Evolutionary conservation across 176 grass and related monocot species (phyloP).

Genomic region (Musa acuminata): DNA sequence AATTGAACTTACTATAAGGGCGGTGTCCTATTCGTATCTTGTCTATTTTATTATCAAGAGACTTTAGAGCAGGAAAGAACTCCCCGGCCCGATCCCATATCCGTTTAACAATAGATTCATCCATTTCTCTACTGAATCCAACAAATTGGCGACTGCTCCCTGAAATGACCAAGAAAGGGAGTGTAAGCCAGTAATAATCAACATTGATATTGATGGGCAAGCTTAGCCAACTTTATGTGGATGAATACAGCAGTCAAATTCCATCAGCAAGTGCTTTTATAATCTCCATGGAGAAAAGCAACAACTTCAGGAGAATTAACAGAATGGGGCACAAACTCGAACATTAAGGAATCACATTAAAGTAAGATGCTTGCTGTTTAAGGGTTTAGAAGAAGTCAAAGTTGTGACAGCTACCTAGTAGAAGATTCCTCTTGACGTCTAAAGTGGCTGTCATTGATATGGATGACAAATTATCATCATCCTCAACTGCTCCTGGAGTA

Average conservation of each 20-base stretch:
- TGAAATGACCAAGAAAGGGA: slow-evolving; percentile 24
- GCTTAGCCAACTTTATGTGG: not conserved
- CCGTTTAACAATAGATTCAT: slow-evolving; percentile 54
- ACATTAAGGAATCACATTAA: not conserved
- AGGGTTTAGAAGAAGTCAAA: not conserved
- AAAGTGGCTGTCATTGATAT: slow-evolving; percentile 89
- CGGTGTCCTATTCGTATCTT: slow-evolving; percentile 85
- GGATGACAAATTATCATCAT: slow-evolving; percentile 42
- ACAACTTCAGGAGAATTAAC: not conserved
- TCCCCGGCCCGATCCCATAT: slow-evolving; percentile 82
- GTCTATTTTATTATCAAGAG: slow-evolving; percentile 39
- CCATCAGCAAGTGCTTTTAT: not conserved
- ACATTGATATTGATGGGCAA: not conserved
- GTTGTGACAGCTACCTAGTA: slow-evolving; percentile 48
- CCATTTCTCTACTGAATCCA: slow-evolving; percentile 77
- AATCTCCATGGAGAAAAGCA: not conserved
- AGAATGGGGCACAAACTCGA: not conserved
- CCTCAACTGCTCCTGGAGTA: slow-evolving; percentile 24
- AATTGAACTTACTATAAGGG: slow-evolving; percentile 56
- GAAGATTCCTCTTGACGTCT: slow-evolving; percentile 55
- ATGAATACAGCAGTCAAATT: not conserved
- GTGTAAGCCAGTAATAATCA: not conserved
- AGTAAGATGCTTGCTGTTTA: not conserved
- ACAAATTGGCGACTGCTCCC: slow-evolving; percentile 89
- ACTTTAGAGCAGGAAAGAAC: slow-evolving; percentile 69